These are phyloP conservation scores for Strobilomyces echinocephalus DNA, from an alignment of 768 basidiomycete genomes.

Conservation along the genomic window DNA sequence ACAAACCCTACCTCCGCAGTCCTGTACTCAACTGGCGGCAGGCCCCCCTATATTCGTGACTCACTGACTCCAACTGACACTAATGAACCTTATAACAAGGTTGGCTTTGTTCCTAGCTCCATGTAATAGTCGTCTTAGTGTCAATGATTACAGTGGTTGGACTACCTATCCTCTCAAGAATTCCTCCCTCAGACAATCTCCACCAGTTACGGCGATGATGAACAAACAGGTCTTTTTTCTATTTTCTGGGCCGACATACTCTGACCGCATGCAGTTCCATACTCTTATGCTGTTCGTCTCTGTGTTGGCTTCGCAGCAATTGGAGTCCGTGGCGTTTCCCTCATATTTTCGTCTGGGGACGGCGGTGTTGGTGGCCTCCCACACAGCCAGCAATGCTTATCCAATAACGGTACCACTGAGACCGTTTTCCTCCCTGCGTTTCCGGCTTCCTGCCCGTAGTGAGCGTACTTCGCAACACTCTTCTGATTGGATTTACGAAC, in stretches of 20 bases:
- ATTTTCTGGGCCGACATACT: background rate
- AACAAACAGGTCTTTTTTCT: constrained; percentile 61
- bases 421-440: constrained; percentile 56
- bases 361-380: constrained; percentile 61
- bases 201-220: constrained; percentile 69
- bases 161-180: constrained; percentile 46
- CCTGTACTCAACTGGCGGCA: constrained; percentile 59
- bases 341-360: constrained; percentile 66
- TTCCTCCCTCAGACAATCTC: constrained; percentile 57
- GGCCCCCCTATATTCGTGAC: constrained; percentile 56
- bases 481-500: background rate
- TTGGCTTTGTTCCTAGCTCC: constrained; percentile 19
- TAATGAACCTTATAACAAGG: constrained; percentile 48
- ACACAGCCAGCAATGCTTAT: constrained; percentile 46
- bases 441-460: constrained; percentile 61
- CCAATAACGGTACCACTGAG: constrained; percentile 53
- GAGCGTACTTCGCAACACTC: constrained; percentile 4
- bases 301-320: constrained; percentile 61
- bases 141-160: constrained; percentile 60
- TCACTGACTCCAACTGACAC: constrained; percentile 34
- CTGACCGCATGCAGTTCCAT: constrained; percentile 42
- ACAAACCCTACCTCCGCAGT: constrained; percentile 55
- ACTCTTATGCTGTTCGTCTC: constrained; percentile 49
- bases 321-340: constrained; percentile 60
- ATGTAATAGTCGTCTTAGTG: background rate